Conservation (phyloP, 2,329 filamentous ascomycete species). For the Xylariales sp. region DNA sequence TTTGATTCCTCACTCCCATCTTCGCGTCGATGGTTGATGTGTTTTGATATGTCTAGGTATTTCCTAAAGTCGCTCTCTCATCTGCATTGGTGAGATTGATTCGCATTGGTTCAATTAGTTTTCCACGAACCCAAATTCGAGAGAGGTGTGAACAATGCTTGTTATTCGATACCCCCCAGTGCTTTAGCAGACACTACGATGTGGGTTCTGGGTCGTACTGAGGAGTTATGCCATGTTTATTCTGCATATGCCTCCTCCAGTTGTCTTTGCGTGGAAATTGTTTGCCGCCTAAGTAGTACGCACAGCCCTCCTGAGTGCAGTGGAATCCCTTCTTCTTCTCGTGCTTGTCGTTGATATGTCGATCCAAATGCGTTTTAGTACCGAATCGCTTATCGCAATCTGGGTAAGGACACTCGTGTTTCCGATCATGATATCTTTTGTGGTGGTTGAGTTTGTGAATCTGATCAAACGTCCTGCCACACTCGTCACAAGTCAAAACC, state of each 20-base stretch:
- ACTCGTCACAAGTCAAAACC: slow-evolving; percentile 33
- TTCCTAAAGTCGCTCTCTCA: too few relatives aligned
- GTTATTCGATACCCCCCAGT: too few relatives aligned
- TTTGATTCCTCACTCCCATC: too few relatives aligned
- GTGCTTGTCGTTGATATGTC: slow-evolving; percentile 59
- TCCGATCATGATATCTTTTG: slow-evolving; percentile 56
- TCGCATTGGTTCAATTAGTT: too few relatives aligned
- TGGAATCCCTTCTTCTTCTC: slow-evolving; percentile 57
- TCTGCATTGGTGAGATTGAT: too few relatives aligned
- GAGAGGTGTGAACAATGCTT: too few relatives aligned
- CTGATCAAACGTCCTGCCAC: slow-evolving; percentile 47
- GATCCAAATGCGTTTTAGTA: slow-evolving; percentile 58
- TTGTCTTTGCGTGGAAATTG: slow-evolving; percentile 60
- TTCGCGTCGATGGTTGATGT: too few relatives aligned
- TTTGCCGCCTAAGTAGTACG: slow-evolving; percentile 55
- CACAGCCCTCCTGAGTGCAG: slow-evolving; percentile 49
- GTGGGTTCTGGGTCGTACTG: slow-evolving; percentile 6
- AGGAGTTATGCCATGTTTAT: slow-evolving; percentile 41
- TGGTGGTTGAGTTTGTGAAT: slow-evolving; percentile 59
- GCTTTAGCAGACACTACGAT: too few relatives aligned
- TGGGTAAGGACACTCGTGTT: slow-evolving; percentile 37
- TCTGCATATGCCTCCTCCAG: slow-evolving; percentile 59
- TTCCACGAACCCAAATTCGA: too few relatives aligned
- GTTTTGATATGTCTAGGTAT: too few relatives aligned
- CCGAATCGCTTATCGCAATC: slow-evolving; percentile 54